These are phyloP conservation scores for Teratosphaeria pseudoeucalypti DNA, from an alignment of 2,329 filamentous ascomycete species.

Conservation along the genomic window DNA sequence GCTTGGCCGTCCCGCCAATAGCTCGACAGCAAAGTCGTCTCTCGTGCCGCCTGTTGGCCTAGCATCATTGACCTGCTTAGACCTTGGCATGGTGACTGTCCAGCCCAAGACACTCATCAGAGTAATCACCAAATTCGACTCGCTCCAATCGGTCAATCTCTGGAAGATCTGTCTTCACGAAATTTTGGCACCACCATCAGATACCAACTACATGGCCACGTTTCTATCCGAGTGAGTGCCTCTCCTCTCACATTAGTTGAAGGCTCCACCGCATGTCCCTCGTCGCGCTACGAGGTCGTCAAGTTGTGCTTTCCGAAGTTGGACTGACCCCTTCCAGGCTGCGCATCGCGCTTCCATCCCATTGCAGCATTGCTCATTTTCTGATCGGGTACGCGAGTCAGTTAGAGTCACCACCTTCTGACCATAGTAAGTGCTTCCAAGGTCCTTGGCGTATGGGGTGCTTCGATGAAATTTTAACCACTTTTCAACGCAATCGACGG, in stretches of 20 bases:
- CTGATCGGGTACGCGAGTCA: background rate
- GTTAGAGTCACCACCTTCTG: background rate
- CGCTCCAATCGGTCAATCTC: conserved; percentile 12
- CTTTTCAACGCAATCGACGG: no score
- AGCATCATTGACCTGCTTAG: conserved; percentile 7
- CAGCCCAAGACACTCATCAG: conserved; percentile 3
- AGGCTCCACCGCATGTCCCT: background rate
- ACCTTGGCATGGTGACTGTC: conserved; percentile 11
- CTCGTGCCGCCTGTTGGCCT: conserved; percentile 5
- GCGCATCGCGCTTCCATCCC: background rate
- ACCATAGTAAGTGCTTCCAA: background rate
- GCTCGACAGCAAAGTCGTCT: background rate
- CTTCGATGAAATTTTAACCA: background rate
- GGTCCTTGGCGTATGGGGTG: no score
- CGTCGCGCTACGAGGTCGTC: no score
- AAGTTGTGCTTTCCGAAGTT: no score
- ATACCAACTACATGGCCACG: background rate
- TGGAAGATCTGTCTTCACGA: conserved; percentile 11
- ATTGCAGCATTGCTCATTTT: background rate
- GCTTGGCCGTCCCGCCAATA: background rate
- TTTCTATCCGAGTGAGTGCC: background rate
- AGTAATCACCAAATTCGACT: conserved; percentile 10
- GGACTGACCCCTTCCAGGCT: background rate
- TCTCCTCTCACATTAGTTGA: background rate
- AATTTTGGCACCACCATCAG: background rate